phyloP scores from a whole-genome alignment of 2,329 filamentous ascomycete species.

The Calonectria hawksworthii region DNA sequence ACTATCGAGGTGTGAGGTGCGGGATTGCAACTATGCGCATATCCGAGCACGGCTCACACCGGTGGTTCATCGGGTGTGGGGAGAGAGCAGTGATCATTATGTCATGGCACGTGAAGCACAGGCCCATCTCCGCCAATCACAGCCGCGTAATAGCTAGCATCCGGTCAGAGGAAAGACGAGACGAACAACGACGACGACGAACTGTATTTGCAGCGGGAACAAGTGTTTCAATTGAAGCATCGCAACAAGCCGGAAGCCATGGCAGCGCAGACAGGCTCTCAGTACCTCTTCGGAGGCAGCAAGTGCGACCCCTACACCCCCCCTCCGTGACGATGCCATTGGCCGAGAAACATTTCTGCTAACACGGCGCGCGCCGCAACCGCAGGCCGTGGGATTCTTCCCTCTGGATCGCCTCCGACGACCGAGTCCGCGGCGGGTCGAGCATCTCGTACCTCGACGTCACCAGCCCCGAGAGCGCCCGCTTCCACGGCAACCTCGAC shows the following conservation, averaged over 20 bases:
- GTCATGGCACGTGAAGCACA: slow-evolving; percentile 15
- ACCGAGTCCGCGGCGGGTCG: slow-evolving; percentile 81
- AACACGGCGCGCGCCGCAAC: slow-evolving; percentile 10
- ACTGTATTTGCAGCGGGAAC: neutral
- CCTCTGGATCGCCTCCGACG: slow-evolving; percentile 80
- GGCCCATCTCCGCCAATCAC: neutral
- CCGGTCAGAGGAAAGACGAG: neutral
- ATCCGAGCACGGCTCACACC: neutral
- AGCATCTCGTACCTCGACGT: slow-evolving; percentile 68
- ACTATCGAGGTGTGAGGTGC: neutral
- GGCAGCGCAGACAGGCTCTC: slow-evolving; percentile 38
- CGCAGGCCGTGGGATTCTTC: slow-evolving; percentile 69
- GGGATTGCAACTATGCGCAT: neutral
- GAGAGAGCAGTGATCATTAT: slow-evolving; percentile 17
- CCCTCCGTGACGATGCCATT: neutral
- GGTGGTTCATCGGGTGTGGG: neutral
- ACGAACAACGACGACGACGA: neutral
- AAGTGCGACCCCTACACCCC: slow-evolving; percentile 48
- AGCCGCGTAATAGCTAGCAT: neutral
- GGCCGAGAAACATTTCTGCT: neutral
- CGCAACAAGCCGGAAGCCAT: neutral
- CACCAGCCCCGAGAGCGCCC: slow-evolving; percentile 55
- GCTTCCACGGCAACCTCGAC: slow-evolving; percentile 80
- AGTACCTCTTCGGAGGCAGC: slow-evolving; percentile 58
- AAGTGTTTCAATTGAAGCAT: slow-evolving; percentile 11